Percentiles rank a stretch among this genome's conserved stretches.
Conservation (phyloP, 2,329 filamentous ascomycete genomes). For the Penicillium sclerotiorum region DNA sequence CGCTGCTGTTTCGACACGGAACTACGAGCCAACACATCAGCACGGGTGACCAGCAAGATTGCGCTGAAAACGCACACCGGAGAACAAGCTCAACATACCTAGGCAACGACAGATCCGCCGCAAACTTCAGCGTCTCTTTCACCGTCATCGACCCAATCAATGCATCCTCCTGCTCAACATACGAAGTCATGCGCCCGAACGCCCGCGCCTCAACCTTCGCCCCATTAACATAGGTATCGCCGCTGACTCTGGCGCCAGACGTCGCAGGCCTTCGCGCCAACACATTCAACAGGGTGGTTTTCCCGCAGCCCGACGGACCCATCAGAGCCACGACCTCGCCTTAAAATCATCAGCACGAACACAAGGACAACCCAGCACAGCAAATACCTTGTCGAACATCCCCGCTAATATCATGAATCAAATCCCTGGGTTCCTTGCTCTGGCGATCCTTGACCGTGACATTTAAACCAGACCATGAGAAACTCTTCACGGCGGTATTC, state of each 20-base stretch:
- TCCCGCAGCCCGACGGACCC: conserved; percentile 74
- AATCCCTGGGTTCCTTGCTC: conserved; percentile 63
- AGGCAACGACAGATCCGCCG: conserved; percentile 66
- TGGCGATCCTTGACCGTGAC: conserved; percentile 73
- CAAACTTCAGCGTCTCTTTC: conserved; percentile 76
- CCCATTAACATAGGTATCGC: conserved; percentile 67
- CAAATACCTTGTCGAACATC: conserved; percentile 61
- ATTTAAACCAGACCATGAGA: conserved; percentile 68
- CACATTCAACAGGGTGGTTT: conserved; percentile 81
- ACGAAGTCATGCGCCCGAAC: conserved; percentile 70
- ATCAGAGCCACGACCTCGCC: conserved; percentile 78
- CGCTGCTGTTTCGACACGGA: conserved; percentile 61
- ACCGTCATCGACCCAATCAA: conserved; percentile 80
- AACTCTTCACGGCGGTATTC: conserved; percentile 65
- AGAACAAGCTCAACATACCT: conserved; percentile 44
- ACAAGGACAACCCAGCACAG: background rate
- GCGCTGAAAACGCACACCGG: background rate
- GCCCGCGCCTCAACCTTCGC: conserved; percentile 51
- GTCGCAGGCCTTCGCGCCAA: conserved; percentile 66
- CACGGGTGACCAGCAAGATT: conserved; percentile 9
- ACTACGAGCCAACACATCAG: conserved; percentile 32
- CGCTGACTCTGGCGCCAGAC: conserved; percentile 57
- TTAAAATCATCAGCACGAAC: conserved; percentile 25
- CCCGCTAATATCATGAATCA: conserved; percentile 66
- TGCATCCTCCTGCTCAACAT: conserved; percentile 87